Conservation (phyloP, 352 stramenopile species). For the Globisporangium solare region DNA sequence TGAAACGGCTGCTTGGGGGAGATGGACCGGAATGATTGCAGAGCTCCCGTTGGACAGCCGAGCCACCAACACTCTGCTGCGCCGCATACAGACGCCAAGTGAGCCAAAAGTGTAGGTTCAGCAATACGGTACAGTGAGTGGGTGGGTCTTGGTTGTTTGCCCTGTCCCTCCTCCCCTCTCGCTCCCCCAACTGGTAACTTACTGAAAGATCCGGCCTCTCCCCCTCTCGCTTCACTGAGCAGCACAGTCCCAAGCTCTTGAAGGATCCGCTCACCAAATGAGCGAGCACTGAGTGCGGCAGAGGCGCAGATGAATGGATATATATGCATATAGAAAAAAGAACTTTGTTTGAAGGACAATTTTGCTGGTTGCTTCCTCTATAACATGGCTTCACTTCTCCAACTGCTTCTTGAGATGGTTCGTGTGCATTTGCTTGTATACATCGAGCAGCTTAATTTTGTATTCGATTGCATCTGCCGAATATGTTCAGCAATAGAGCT, state of each 20-base stretch:
- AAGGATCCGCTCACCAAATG: not conserved
- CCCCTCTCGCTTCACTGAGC: not conserved
- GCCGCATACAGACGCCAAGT: not conserved
- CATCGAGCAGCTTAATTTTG: too few species aligned
- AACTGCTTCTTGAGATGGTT: too few species aligned
- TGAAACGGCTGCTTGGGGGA: not conserved
- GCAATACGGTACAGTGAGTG: slow-evolving; percentile 10
- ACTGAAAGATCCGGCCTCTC: not conserved
- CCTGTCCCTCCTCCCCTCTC: slow-evolving; percentile 3
- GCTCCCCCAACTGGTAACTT: not conserved
- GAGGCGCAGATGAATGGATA: not conserved
- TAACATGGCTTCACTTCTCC: too few species aligned
- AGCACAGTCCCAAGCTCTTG: not conserved
- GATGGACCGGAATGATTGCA: not conserved
- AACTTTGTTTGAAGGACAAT: too few species aligned
- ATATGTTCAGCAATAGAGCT: too few species aligned
- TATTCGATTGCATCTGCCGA: too few species aligned
- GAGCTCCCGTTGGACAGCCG: slow-evolving; percentile 5
- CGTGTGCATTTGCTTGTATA: too few species aligned
- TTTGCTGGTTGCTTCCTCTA: too few species aligned
- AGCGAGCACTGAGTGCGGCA: not conserved
- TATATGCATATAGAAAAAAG: not conserved
- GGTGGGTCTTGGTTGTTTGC: not conserved
- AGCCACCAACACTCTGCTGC: not conserved
- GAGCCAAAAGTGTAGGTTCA: slow-evolving; percentile 11